These are phyloP conservation scores for Periglandula ipomoeae DNA, from an alignment of 2,329 filamentous ascomycete species.

Conservation along the genomic window DNA sequence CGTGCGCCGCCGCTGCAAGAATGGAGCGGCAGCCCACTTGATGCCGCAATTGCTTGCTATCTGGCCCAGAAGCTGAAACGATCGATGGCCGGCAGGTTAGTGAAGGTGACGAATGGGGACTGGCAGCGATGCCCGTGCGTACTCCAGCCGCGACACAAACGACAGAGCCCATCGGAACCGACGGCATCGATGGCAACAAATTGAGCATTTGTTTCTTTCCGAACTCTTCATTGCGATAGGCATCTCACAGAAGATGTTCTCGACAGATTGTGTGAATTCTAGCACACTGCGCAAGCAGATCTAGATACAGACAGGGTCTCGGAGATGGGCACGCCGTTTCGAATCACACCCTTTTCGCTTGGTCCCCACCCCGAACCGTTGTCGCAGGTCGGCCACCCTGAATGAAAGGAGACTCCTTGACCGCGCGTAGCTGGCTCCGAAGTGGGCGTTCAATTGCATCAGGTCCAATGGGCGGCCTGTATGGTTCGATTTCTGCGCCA, in stretches of 20 bases:
- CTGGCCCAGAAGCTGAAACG: too few relatives aligned
- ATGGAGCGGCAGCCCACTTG: too few relatives aligned
- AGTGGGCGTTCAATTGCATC: neutral
- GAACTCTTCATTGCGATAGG: neutral
- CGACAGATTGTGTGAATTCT: neutral
- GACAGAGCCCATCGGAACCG: neutral
- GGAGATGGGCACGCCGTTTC: neutral
- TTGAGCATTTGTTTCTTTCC: neutral
- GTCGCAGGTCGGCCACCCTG: slow-evolving; percentile 5
- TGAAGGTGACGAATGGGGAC: too few relatives aligned
- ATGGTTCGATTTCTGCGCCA: too few relatives aligned
- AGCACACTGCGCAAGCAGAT: neutral
- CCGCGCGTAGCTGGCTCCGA: neutral
- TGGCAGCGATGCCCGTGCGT: neutral
- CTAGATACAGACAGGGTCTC: neutral
- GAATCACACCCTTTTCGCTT: neutral
- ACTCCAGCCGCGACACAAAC: neutral
- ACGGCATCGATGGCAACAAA: neutral
- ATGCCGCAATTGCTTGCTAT: too few relatives aligned
- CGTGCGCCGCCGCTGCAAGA: too few relatives aligned
- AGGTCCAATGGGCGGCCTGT: neutral
- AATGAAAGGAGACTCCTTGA: neutral
- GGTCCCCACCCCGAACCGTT: neutral
- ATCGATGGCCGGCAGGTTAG: too few relatives aligned
- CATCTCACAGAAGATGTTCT: neutral